Evolutionary conservation across 1,139 yeast species (phyloP).

Genomic region (Eremothecium coryli): DNA sequence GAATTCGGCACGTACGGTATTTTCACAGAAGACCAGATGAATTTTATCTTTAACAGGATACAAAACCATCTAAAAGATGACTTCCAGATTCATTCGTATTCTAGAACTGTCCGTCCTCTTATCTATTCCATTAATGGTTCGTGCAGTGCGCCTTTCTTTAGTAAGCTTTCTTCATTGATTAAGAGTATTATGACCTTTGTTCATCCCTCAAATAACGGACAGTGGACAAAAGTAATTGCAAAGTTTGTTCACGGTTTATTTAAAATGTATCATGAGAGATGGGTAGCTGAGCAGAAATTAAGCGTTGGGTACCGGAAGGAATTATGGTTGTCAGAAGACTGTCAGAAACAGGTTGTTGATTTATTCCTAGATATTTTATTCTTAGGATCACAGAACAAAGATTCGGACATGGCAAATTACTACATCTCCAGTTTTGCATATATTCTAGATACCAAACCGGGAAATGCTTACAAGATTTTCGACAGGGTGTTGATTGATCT

Average conservation of each 20-base stretch:
- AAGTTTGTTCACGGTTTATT: conserved; percentile 50
- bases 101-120: conserved; percentile 55
- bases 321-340: conserved; percentile 37
- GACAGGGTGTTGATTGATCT: conserved; percentile 64
- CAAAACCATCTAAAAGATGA: conserved; percentile 43
- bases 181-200: conserved; percentile 75
- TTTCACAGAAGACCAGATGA: conserved; percentile 52
- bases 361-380: conserved; percentile 50
- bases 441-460: conserved; percentile 56
- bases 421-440: conserved; percentile 55
- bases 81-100: conserved; percentile 44
- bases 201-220: conserved; percentile 86
- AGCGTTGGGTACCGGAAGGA: conserved; percentile 23
- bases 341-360: conserved; percentile 37
- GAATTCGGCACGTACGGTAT: conserved; percentile 46
- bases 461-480: conserved; percentile 37
- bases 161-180: conserved; percentile 44
- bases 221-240: conserved; percentile 70
- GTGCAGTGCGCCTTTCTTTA: conserved; percentile 43
- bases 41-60: conserved; percentile 44
- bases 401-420: conserved; percentile 46
- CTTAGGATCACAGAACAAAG: conserved; percentile 75
- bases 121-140: conserved; percentile 57
- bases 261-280: conserved; percentile 52
- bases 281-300: conserved; percentile 38